Evolutionary conservation across 2,329 filamentous ascomycete genomes (phyloP).

Genomic region (Trichoderma harzianum): DNA sequence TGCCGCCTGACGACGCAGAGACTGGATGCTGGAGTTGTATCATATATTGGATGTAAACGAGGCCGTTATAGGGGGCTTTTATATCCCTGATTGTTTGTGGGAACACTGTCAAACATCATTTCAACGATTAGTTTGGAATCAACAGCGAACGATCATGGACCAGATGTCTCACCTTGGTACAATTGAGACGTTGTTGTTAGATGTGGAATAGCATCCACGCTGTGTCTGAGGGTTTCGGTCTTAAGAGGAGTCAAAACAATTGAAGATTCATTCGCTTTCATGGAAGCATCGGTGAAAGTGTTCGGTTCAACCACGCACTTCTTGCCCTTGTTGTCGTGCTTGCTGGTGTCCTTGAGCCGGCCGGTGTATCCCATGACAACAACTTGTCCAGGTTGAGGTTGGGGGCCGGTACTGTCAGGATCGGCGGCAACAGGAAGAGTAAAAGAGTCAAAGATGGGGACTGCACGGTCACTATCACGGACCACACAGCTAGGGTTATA

Average conservation of each 20-base stretch:
- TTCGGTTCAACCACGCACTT: conserved; percentile 52
- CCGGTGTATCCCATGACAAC: conserved; percentile 92
- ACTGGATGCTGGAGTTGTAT: conserved; percentile 34
- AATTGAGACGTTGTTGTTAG: neutral
- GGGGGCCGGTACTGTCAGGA: conserved; percentile 49
- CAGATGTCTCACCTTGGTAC: neutral
- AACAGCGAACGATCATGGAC: neutral
- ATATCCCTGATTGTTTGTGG: neutral
- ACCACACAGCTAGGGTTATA: no score
- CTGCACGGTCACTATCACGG: no score
- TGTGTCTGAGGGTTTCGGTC: conserved; percentile 59
- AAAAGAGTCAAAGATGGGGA: no score
- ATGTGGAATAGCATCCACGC: neutral
- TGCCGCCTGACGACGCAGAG: conserved; percentile 65
- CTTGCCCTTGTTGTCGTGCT: conserved; percentile 63
- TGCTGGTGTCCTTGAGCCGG: conserved; percentile 67
- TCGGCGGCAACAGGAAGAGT: no score
- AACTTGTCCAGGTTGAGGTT: conserved; percentile 52
- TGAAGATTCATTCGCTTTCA: no score
- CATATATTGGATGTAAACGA: no score
- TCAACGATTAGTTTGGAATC: neutral
- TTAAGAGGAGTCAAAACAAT: conserved; percentile 84
- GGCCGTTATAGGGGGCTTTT: no score
- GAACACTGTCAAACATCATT: neutral
- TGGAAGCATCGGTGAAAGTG: no score